Evolutionary conservation across 2,329 filamentous ascomycete genomes (phyloP).

Genomic region (Sclerotinia spermophila): DNA sequence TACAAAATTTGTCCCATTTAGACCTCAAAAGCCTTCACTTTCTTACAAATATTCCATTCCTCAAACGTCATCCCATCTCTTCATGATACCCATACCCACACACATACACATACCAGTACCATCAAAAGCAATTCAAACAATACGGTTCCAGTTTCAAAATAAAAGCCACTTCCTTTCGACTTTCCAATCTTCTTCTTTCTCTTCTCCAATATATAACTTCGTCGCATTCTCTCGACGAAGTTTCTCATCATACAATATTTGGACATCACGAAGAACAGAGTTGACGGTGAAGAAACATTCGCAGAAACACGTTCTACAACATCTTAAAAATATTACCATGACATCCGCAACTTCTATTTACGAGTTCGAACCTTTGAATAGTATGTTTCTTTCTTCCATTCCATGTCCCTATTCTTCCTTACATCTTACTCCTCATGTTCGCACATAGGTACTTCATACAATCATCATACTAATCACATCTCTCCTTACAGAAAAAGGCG

Average conservation of each 20-base stretch:
- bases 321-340: slow-evolving; percentile 44
- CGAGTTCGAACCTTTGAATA: slow-evolving; percentile 80
- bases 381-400: slow-evolving; percentile 47
- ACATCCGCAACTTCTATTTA: slow-evolving; percentile 69
- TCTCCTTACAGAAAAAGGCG: slow-evolving; percentile 62
- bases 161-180: neutral
- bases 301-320: neutral
- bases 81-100: neutral
- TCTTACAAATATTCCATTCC: slow-evolving; percentile 15
- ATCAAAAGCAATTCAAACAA: neutral
- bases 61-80: neutral
- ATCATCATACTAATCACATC: slow-evolving; percentile 17
- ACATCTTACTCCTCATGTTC: neutral
- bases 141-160: neutral
- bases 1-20: neutral
- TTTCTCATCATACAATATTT: slow-evolving; percentile 6
- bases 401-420: neutral
- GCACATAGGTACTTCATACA: neutral
- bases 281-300: neutral
- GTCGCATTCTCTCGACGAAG: neutral
- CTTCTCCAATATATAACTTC: neutral
- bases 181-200: neutral
- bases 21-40: neutral
- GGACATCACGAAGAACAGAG: slow-evolving; percentile 6
- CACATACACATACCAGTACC: neutral